These are phyloP conservation scores for Geosmithia putterillii DNA, from an alignment of 2,329 filamentous ascomycete species.

Conservation along the genomic window DNA sequence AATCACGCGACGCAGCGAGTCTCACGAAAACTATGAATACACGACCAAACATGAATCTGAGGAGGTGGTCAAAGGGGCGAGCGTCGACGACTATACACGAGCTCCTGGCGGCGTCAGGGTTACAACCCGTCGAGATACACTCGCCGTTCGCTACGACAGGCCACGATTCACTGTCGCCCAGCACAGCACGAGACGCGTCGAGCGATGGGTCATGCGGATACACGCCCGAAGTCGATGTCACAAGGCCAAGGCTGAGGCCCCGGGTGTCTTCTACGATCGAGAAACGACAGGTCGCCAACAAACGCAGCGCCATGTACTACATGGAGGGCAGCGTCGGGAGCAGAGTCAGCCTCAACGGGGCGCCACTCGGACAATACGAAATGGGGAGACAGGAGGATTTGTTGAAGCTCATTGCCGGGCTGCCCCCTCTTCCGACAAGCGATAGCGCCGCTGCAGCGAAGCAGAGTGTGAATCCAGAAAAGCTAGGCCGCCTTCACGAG, in stretches of 20 bases:
- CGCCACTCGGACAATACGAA: neutral
- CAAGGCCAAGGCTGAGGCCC: neutral
- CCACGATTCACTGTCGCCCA: neutral
- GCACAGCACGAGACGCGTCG: neutral
- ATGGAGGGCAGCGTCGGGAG: neutral
- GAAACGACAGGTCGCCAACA: neutral
- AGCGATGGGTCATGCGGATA: neutral
- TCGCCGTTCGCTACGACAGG: neutral
- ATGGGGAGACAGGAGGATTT: neutral
- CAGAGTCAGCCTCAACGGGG: neutral
- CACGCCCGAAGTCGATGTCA: neutral
- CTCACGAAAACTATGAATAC: no score
- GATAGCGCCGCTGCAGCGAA: neutral
- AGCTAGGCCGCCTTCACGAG: constrained; percentile 1
- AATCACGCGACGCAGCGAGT: no score
- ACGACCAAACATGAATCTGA: neutral
- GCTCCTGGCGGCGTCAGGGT: neutral
- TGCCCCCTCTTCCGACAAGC: neutral
- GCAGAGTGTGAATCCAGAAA: neutral
- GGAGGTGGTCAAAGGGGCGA: neutral
- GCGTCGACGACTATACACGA: neutral
- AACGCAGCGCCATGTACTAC: neutral
- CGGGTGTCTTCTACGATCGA: neutral
- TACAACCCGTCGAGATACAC: neutral
- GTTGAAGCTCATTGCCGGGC: neutral